Conservation (phyloP, 78 protist genomes). For the Pigoraptor vietnamica region DNA sequence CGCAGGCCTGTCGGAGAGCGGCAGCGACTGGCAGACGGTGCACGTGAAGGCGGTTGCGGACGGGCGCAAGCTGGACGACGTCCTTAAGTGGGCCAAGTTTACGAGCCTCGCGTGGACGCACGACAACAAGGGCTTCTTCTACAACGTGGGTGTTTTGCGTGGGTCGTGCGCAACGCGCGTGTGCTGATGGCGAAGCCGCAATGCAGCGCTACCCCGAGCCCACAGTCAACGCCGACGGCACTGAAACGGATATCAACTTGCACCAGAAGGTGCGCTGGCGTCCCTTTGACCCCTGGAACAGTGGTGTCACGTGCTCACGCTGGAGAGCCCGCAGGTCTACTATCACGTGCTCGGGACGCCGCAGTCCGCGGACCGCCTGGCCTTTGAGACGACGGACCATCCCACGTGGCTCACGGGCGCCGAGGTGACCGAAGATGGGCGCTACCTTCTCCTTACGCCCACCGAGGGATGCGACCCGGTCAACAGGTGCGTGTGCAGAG, state of each 20-base stretch:
- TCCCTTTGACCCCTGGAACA: too few relatives aligned
- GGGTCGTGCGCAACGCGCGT: too few relatives aligned
- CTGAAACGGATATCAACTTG: constrained; percentile 28
- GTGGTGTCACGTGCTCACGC: too few relatives aligned
- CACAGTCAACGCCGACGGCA: constrained; percentile 17
- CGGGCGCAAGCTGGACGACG: constrained; percentile 44
- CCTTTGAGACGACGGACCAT: constrained; percentile 28
- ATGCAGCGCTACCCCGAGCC: constrained; percentile 30
- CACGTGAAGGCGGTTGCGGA: constrained; percentile 17
- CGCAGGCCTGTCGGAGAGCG: constrained; percentile 45
- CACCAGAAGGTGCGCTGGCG: constrained; percentile 26
- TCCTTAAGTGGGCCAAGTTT: constrained; percentile 74
- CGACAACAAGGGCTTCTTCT: constrained; percentile 70
- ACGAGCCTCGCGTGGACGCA: constrained; percentile 51
- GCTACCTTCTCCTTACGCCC: constrained; percentile 26
- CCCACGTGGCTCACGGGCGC: constrained; percentile 31
- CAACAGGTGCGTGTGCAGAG: constrained; percentile 1
- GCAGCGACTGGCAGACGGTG: constrained; percentile 75
- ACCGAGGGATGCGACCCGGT: constrained; percentile 49
- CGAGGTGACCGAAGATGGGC: constrained; percentile 41
- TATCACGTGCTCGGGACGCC: constrained; percentile 65
- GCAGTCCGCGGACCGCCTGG: constrained; percentile 53
- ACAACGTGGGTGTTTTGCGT: constrained; percentile 7
- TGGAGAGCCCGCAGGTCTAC: constrained; percentile 25
- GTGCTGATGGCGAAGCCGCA: too few relatives aligned